Base-by-base conservation (phyloP, 2,329 filamentous ascomycete species). In the Dryadomyces quercivorus region DNA sequence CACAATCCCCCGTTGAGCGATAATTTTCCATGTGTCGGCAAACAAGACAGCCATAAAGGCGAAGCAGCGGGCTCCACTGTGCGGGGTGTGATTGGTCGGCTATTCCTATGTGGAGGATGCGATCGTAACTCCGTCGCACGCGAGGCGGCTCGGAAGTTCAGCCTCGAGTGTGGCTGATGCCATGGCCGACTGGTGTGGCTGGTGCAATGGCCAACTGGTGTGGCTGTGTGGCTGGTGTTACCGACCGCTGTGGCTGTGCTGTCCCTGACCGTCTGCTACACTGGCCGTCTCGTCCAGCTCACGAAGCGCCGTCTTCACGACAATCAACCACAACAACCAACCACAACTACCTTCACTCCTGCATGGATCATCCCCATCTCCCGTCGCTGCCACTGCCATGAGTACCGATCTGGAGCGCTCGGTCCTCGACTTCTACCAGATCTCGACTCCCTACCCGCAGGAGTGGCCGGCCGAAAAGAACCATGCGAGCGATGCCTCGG, bases 381-480 rank as follows among this genome's bases (percentile, higher is more conserved):
- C 8, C 26, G 47, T 20, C 26, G 46, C 48, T 16, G 55, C 51
- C 18, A 54, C 52, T 61, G 68, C 58, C 60, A 80, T 80, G 84
- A 78, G 36, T 40, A 40, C 82, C 59, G 87, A 93, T 64, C 80
- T 84, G 63, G 85, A 93, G 64, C 76, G 84, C 58, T 82, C 80
- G 48, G 81, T 97, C 54, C 81, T 93, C 63, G 90, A 90, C 62
- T 90, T 95, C 72, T 97, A 97, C 73, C 87, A 90, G 67, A 79
- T 97, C 50, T 78, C 85, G 45, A 87, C 78, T 15, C 75, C 87
- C 20, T 91, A 82, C 67, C 92, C 92, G 2, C 79, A 81, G 40
- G 82, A 88, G 75, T 97, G 92, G 92, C 92, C 92, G 0, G 75
- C 82, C 50, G 86, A 94, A 63, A 84, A 89, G 66, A 84, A 92